Conservation (phyloP, 1,284 basidiomycete species). For the Naganishia cerealis region DNA sequence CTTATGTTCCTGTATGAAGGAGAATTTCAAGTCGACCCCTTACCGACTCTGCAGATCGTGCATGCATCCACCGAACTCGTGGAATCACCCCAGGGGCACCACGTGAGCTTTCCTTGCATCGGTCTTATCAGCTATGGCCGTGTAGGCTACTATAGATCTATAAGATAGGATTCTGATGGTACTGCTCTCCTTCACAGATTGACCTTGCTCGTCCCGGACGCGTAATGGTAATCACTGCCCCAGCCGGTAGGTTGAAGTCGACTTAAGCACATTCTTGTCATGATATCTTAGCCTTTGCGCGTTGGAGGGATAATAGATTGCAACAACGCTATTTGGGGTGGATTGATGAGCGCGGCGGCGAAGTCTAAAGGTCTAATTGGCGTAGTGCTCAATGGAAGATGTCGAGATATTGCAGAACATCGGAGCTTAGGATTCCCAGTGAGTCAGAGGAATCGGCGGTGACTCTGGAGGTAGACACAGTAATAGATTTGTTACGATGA, state of each 20-base stretch:
- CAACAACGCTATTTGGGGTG: slow-evolving; percentile 52
- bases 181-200: slow-evolving; percentile 48
- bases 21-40: neutral
- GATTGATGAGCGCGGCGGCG: slow-evolving; percentile 56
- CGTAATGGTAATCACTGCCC: slow-evolving; percentile 75
- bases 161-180: neutral
- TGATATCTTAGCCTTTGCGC: neutral
- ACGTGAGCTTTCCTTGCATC: slow-evolving; percentile 53
- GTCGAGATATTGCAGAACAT: slow-evolving; percentile 56
- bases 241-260: slow-evolving; percentile 60
- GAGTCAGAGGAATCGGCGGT: slow-evolving; percentile 23
- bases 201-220: slow-evolving; percentile 70
- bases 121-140: neutral
- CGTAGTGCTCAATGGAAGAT: slow-evolving; percentile 56
- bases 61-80: slow-evolving; percentile 62
- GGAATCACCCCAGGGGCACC: slow-evolving; percentile 71
- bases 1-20: no score
- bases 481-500: neutral
- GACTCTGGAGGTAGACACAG: no score
- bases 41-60: slow-evolving; percentile 62
- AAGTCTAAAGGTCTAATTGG: slow-evolving; percentile 51
- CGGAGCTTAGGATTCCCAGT: slow-evolving; percentile 50
- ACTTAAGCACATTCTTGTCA: no score
- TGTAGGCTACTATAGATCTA: neutral
- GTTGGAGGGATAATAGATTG: slow-evolving; percentile 36